Base-by-base conservation (phyloP, 352 stramenopile species). In the Globisporangium perplexum region DNA sequence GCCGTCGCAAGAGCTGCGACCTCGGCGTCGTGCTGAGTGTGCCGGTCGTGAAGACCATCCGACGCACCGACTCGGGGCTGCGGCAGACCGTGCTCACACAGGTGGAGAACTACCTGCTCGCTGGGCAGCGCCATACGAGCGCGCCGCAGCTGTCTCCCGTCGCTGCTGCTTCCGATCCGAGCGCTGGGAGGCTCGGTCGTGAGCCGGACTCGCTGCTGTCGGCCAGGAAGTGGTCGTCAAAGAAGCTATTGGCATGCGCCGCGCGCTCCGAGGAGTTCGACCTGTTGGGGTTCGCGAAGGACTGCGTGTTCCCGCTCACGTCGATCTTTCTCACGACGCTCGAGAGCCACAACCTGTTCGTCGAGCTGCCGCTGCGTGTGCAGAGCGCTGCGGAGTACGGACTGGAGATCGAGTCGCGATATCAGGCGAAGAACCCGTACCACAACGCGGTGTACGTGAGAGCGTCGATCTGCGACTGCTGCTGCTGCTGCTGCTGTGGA, bases 351-450 rank as follows among this genome's bases (percentile, higher is more conserved):
- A 65, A 71, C 39, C 55, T 83, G 33, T 90, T 90, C 57, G 60
- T 69, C 6, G 63, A 69, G 28, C 47, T 90, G 10, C 73, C 74
- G 3, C 56, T 90, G 44, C 68, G 70, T 14, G 62, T 90, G 7
- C 74, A 87, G 41, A 71, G 60, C 47, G 58, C 66, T 15, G 60
- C 79, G 20, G 68, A 80, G 55, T 90, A 82, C 56, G 65, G 56
- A 24, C 62, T 83, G 42, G 79, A 88, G 60, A 86, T 90, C 56
- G 77, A 90, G 33, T 53, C 58, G 38, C 65, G 76, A 8, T 90
- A 90, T 53, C 76, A 83, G 22, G 63, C 68, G 46, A 85, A 84
- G 48, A 90, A 90, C 50, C 76, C 75, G 22, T 93, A 90, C 55
- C 82, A 93, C 61, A 93, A 90, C 55, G 74, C 80, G 33, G 55